Evolutionary conservation across 108 stramenopile genomes (phyloP).

Genomic region (Chaetoceros muelleri): DNA sequence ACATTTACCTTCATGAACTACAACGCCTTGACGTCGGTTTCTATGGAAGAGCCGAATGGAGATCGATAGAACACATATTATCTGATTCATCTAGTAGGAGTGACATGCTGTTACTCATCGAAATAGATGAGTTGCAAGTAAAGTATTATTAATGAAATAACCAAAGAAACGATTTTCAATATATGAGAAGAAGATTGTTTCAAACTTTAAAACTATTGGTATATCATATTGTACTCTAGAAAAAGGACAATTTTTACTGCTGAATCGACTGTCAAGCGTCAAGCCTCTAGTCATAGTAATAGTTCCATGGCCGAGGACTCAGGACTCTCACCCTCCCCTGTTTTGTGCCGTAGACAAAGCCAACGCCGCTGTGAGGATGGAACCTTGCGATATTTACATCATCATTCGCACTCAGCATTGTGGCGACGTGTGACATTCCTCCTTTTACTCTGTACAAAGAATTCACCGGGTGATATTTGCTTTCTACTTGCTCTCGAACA

Average conservation of each 20-base stretch:
- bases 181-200: not conserved
- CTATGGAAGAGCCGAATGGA: not conserved
- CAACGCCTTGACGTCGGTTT: not conserved
- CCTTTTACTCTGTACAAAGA: constrained; percentile 60
- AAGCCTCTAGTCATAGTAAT: constrained; percentile 36
- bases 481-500: constrained; percentile 53
- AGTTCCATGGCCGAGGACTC: constrained; percentile 73
- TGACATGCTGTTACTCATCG: not conserved
- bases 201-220: not conserved
- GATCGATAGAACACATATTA: too few species aligned
- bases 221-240: not conserved
- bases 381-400: constrained; percentile 97
- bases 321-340: constrained; percentile 82
- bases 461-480: constrained; percentile 66
- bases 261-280: not conserved
- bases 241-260: not conserved
- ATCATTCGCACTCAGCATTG: constrained; percentile 70
- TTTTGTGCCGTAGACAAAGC: constrained; percentile 96
- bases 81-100: too few species aligned
- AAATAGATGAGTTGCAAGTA: not conserved
- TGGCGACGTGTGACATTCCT: constrained; percentile 66
- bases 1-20: constrained; percentile 31
- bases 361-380: constrained; percentile 89
- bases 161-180: not conserved
- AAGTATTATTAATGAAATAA: not conserved